Conservation (phyloP, 768 basidiomycete species). For the Xerocomellus chrysenteron region DNA sequence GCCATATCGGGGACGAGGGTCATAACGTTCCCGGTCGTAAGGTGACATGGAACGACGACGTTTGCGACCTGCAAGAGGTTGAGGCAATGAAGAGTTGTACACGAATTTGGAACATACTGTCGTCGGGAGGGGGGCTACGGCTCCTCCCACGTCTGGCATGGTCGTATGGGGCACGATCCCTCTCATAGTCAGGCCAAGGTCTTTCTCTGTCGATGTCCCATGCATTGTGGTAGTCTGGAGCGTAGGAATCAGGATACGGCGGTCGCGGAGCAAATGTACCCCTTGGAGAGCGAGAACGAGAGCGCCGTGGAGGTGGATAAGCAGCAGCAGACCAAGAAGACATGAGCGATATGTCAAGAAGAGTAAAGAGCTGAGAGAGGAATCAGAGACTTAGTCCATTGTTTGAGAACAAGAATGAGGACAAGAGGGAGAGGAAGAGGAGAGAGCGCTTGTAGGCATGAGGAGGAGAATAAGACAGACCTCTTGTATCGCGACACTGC, state of each 20-base stretch:
- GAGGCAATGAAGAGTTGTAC: conserved; percentile 1
- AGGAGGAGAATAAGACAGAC: conserved; percentile 78
- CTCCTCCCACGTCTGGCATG: conserved; percentile 71
- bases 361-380: conserved; percentile 43
- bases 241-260: conserved; percentile 57
- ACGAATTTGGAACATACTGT: conserved; percentile 42
- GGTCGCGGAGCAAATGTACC: conserved; percentile 53
- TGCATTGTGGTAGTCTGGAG: conserved; percentile 57
- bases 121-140: conserved; percentile 71
- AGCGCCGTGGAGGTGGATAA: conserved; percentile 74
- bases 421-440: conserved; percentile 61
- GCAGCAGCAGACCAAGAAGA: conserved; percentile 69
- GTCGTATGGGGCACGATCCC: conserved; percentile 68
- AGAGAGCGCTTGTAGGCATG: conserved; percentile 75
- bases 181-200: conserved; percentile 61
- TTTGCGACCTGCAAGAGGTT: conserved; percentile 54
- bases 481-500: conserved; percentile 65
- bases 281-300: conserved; percentile 77
- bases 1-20: conserved; percentile 76
- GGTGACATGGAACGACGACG: conserved; percentile 73
- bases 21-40: conserved; percentile 80
- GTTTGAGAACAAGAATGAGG: conserved; percentile 44
- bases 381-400: conserved; percentile 46
- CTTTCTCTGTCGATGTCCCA: conserved; percentile 78
- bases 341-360: conserved; percentile 52